Percentiles rank a stretch among this genome's conserved stretches.
These are phyloP conservation scores for Dactylellina sp. DNA, from an alignment of 2,329 filamentous ascomycete species.

Conservation along the genomic window DNA sequence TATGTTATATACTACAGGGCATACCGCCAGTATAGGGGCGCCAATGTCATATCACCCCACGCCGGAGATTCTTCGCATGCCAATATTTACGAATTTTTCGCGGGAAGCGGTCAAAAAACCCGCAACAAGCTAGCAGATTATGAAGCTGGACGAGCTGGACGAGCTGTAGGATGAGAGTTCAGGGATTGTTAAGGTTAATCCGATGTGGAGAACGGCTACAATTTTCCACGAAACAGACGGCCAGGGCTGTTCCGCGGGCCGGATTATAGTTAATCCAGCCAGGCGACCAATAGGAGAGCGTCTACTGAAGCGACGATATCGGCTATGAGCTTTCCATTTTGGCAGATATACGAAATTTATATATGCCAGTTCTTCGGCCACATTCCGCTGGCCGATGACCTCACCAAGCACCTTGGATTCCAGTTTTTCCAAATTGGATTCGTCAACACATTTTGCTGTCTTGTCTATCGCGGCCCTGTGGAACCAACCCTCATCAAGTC, in stretches of 20 bases:
- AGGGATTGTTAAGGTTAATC: constrained; percentile 45
- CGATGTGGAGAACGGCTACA: constrained; percentile 55
- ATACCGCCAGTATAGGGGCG: no score
- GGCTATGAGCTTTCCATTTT: background rate
- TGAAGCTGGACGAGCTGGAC: background rate
- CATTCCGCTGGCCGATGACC: background rate
- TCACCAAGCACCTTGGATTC: background rate
- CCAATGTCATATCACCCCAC: constrained; percentile 23
- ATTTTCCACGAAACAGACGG: constrained; percentile 57
- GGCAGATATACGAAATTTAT: constrained; percentile 14
- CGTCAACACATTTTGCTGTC: no score
- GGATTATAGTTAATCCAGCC: constrained; percentile 53
- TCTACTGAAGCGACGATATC: constrained; percentile 7
- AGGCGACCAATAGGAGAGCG: constrained; percentile 3
- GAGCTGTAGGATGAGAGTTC: constrained; percentile 12
- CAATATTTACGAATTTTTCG: constrained; percentile 23
- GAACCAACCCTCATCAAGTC: no score
- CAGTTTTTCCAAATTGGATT: no score
- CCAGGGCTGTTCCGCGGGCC: constrained; percentile 41
- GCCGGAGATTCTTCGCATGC: constrained; percentile 36
- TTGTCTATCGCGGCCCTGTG: no score
- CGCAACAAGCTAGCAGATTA: constrained; percentile 16
- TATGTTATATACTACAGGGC: constrained; percentile 21
- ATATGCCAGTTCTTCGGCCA: background rate
- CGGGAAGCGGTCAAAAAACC: constrained; percentile 31